Evolutionary conservation across 805 yeast genomes (phyloP), one percentile per base, ranked within the genome.

Genomic region (Starmerella stigmatis): DNA sequence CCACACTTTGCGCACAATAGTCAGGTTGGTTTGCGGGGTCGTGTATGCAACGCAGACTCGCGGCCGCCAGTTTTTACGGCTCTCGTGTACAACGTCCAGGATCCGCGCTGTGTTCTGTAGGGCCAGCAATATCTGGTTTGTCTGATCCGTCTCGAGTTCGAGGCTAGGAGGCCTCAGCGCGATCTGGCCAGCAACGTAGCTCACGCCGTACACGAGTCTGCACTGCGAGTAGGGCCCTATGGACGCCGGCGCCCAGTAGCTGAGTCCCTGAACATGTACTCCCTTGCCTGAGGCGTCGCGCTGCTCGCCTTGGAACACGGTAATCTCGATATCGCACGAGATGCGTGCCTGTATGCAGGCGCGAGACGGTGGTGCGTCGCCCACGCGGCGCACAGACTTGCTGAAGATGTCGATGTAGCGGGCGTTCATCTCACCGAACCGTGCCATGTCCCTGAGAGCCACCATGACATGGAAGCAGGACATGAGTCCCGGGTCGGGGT

Each of bases 221-320:
- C 88, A 74, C 62, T 92, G 98, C 0, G 98, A 89, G 60, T 92
- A 92, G 0, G 98, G 98, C 0, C 98, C 98, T 37, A 92, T 92
- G 54, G 92, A 92, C 29, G 94, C 89, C 0, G 98, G 98, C 0
- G 96, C 97, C 98, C 98, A 92, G 60, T 83, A 88, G 32, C 96
- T 86, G 48, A 88, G 71, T 1, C 96, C 86, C 56, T 92, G 89
- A 8, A 92, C 86, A 58, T 92, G 97, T 13, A 89, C 66, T 0
- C 97, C 96, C 25, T 44, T 43, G 5, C 46, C 41, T 3, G 46
- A 46, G 9, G 39, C 41, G 36, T 54, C 59, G 5, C 8, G 28
- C 10, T 31, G 34, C 2, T 30, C 33, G 13, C 44, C 36, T 0
- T 73, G 72, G 12, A 73, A 66, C 13, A 81, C 77, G 0, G 96